Evolutionary conservation across 441 rosid species (phyloP).

Genomic region (Gossypium schwendimanii): DNA sequence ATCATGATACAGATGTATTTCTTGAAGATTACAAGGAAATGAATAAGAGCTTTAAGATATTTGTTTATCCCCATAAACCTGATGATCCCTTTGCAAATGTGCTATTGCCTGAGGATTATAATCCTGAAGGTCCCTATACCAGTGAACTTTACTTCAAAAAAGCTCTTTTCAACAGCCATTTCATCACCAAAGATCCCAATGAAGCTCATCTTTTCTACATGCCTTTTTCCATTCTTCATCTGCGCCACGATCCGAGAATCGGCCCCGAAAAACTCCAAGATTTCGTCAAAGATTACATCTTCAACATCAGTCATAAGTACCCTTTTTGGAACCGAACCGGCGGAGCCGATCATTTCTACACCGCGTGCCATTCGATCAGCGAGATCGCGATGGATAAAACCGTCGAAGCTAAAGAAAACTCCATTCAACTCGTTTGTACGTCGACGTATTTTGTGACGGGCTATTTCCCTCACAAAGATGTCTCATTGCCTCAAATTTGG

Average conservation of each 20-base stretch:
- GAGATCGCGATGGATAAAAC: neutral
- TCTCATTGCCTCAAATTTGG: constrained; percentile 36
- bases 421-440: constrained; percentile 35
- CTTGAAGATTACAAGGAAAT: neutral
- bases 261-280: constrained; percentile 22
- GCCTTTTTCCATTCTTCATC: constrained; percentile 32
- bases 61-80: neutral
- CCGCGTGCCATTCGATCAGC: constrained; percentile 30
- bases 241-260: constrained; percentile 29
- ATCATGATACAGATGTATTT: neutral
- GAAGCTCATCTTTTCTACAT: constrained; percentile 17
- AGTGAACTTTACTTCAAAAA: constrained; percentile 7
- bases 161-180: neutral
- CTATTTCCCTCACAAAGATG: constrained; percentile 31
- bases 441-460: constrained; percentile 21
- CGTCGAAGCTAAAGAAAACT: constrained; percentile 18
- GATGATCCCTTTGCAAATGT: constrained; percentile 4
- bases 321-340: constrained; percentile 37
- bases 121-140: neutral
- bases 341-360: constrained; percentile 31
- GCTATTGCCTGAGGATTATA: neutral
- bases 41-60: constrained; percentile 6
- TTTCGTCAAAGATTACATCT: constrained; percentile 26
- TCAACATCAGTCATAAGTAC: constrained; percentile 25
- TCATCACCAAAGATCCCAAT: neutral